Base-by-base conservation (phyloP, 1,284 basidiomycete genomes). In the Ceratobasidium sp. region DNA sequence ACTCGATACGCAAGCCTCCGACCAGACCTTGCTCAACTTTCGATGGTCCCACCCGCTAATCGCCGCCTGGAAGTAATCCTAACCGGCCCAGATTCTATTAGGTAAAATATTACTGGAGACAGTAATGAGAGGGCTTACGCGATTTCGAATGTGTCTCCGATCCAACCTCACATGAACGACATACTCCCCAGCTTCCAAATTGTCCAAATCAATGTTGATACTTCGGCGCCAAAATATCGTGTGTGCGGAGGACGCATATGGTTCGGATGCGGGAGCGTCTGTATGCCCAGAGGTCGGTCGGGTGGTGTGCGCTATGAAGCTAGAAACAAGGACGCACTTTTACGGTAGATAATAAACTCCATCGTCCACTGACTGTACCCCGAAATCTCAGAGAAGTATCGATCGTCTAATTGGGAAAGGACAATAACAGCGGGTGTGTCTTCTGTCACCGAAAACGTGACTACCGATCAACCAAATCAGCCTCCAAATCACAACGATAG, bases 111-210 rank as follows among this genome's bases (percentile, higher is more conserved):
- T 47, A 32, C 44, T 47, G 4, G 21, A 16, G 23, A 32, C 44
- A 44, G 35, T 4, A 38, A 11, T 5, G 11, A 38, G 4, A 38
- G 35, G 35, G 11, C 59, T 2, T 30, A 66, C 72, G 38, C 55
- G 41, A 26, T 55, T 50, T 9, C 62, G 72, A 55, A 55, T 78
- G 63, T 32, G 74, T 77, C 54, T 66, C 1, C 82, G 80, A 76
- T 85, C 83, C 32, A 85, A 72, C 1, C 84, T 76, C 38, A 86
- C 87, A 78, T 88, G 86, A 23, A 87, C 83, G 38, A 86, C 81
- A 77, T 87, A 87, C 13, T 86, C 84, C 11, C 86, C 86, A 6
- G 80, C 78, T 21, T 86, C 83, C 0, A 87, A 79, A 5, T 44
- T 26, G 7, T 83, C 75, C 3, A 82, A 62, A 57, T 84, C 83